These are phyloP conservation scores for Ploettnerulaceae sp. DNA, from an alignment of 2,329 filamentous ascomycete genomes.

Conservation along the genomic window DNA sequence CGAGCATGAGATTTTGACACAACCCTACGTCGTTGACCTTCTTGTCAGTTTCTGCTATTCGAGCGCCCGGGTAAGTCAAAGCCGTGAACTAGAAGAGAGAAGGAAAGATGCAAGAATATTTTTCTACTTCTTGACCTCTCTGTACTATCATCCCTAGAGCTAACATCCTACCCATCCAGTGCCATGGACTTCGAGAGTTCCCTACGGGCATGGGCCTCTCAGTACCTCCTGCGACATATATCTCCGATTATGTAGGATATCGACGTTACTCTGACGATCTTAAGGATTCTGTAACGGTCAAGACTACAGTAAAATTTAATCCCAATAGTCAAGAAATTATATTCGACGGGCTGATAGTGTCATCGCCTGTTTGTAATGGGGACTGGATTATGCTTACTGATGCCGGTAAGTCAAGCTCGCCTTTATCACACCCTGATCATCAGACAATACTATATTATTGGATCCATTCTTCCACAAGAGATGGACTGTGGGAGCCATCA, in stretches of 20 bases:
- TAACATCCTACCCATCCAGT: conserved; percentile 9
- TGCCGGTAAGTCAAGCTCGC: conserved; percentile 12
- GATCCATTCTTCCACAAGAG: too few species aligned
- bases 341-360: conserved; percentile 17
- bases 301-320: conserved; percentile 25
- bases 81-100: too few species aligned
- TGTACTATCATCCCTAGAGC: background rate
- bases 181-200: conserved; percentile 29
- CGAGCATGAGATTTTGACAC: conserved; percentile 75
- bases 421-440: background rate
- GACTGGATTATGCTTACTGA: conserved; percentile 28
- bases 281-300: background rate
- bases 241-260: background rate
- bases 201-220: conserved; percentile 33
- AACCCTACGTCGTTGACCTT: conserved; percentile 79
- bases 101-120: background rate
- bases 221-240: conserved; percentile 25
- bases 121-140: background rate
- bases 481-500: too few species aligned
- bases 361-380: conserved; percentile 25
- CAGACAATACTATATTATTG: too few species aligned
- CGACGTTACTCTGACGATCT: background rate
- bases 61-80: conserved; percentile 27
- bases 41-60: conserved; percentile 75
- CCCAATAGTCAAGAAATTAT: conserved; percentile 18